A percentile compares a stretch with the other conserved stretches of the same genome.
Conservation (phyloP, 2,329 filamentous ascomycete species). For the Kalaharituber pfeilii region DNA sequence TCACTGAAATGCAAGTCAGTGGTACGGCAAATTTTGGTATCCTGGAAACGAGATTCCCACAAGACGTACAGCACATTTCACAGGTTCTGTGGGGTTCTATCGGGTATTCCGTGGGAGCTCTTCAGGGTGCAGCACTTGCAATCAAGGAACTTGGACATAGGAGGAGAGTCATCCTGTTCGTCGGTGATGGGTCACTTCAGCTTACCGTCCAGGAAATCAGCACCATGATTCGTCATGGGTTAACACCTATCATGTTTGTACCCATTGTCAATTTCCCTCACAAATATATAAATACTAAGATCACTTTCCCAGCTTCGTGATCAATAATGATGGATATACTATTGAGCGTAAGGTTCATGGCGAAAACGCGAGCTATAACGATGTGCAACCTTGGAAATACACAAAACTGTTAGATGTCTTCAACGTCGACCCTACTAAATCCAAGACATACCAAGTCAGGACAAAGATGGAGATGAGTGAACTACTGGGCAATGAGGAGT, state of each 20-base stretch:
- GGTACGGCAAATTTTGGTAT: slow-evolving; percentile 80
- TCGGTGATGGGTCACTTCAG: slow-evolving; percentile 78
- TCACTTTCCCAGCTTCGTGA: slow-evolving; percentile 43
- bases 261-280: background rate
- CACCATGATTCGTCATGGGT: slow-evolving; percentile 59
- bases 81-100: slow-evolving; percentile 59
- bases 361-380: slow-evolving; percentile 63
- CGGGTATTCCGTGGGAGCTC: slow-evolving; percentile 45
- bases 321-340: slow-evolving; percentile 78
- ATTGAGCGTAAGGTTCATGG: slow-evolving; percentile 82
- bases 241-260: slow-evolving; percentile 59
- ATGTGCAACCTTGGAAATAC: slow-evolving; percentile 60
- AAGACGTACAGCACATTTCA: slow-evolving; percentile 58
- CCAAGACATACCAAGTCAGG: slow-evolving; percentile 48
- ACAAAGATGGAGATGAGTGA: slow-evolving; percentile 50
- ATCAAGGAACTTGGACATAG: slow-evolving; percentile 41
- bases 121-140: slow-evolving; percentile 55
- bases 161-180: slow-evolving; percentile 59
- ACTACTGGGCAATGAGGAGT: slow-evolving; percentile 46
- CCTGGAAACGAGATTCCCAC: slow-evolving; percentile 66
- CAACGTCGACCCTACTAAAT: slow-evolving; percentile 40
- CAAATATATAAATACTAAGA: background rate
- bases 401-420: slow-evolving; percentile 50
- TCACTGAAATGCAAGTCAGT: slow-evolving; percentile 6
- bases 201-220: slow-evolving; percentile 68